Evolutionary conservation across 768 basidiomycete genomes (phyloP), one percentile per base, ranked within the genome.

Genomic region (Kwoniella pini): DNA sequence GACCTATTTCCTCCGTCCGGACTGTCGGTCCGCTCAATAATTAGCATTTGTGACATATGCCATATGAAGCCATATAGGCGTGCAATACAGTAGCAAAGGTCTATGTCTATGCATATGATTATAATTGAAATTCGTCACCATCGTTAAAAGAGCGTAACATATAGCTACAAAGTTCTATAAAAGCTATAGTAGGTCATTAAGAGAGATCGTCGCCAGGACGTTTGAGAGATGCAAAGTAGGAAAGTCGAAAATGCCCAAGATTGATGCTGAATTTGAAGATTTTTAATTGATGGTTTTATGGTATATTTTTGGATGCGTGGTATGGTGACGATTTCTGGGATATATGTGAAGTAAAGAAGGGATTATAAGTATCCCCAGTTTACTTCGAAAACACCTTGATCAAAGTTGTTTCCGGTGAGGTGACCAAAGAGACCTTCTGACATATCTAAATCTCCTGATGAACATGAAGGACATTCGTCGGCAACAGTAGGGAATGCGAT

Each of bases 371-470:
- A 61, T 21, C 59, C 59, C 59, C 59, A 61, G 13, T 31, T 38
- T 44, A 61, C 54, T 24, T 53, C 15, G 59, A 61, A 61, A 36
- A 54, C 44, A 22, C 59, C 68, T 26, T 58, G 53, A 48, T 65
- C 64, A 26, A 56, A 46, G 62, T 69, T 63, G 48, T 57, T 63
- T 56, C 66, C 54, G 46, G 38, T 43, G 42, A 65, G 64, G 44
- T 33, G 31, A 17, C 39, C 56, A 67, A 77, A 77, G 27, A 75
- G 63, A 53, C 61, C 54, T 1, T 65, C 61, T 24, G 67, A 69
- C 62, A 77, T 57, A 64, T 77, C 75, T 48, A 77, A 68, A 17
- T 62, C 60, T 5, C 73, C 71, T 19, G 46, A 54, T 55, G n/a
- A 43, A 61, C 77, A 78, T 17, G 54, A 27, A 15, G 77, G 77